A percentile compares a stretch with the other conserved stretches of the same genome.
These are phyloP conservation scores for Chlorophyllum brunneum DNA, from an alignment of 768 basidiomycete species.

Conservation along the genomic window DNA sequence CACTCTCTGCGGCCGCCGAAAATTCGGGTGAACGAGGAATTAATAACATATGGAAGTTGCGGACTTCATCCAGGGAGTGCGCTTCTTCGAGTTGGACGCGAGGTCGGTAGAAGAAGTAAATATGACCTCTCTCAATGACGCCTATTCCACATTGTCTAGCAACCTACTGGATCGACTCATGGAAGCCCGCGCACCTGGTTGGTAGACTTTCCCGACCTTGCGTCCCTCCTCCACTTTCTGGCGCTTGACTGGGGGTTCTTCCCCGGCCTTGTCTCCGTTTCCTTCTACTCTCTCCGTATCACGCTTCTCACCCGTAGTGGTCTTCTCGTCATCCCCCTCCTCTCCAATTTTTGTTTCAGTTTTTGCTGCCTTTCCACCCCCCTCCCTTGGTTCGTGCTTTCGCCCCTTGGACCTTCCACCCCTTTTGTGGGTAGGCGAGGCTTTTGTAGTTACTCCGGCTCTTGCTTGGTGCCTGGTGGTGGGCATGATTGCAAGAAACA, in stretches of 20 bases:
- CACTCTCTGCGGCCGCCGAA: slow-evolving; percentile 16
- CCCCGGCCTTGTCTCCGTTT: slow-evolving; percentile 26
- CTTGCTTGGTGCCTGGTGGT: slow-evolving; percentile 28
- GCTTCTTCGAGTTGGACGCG: slow-evolving; percentile 50
- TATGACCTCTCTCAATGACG: slow-evolving; percentile 53
- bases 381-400: background rate
- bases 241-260: slow-evolving; percentile 14
- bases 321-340: slow-evolving; percentile 9
- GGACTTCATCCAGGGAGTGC: slow-evolving; percentile 52
- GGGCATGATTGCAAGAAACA: slow-evolving; percentile 24
- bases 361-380: slow-evolving; percentile 11
- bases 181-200: slow-evolving; percentile 15
- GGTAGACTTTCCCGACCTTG: slow-evolving; percentile 15
- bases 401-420: slow-evolving; percentile 16
- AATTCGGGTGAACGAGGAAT: slow-evolving; percentile 51
- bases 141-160: slow-evolving; percentile 37
- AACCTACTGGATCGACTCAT: background rate
- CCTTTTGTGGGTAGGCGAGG: slow-evolving; percentile 14
- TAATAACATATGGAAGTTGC: slow-evolving; percentile 56
- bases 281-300: slow-evolving; percentile 14
- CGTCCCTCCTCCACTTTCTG: slow-evolving; percentile 10
- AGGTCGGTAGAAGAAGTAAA: slow-evolving; percentile 65
- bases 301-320: slow-evolving; percentile 14
- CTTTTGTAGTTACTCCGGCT: background rate
- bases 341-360: background rate